Evolutionary conservation across 805 yeast genomes (phyloP).

Genomic region (Grigorovia transvaalensis): DNA sequence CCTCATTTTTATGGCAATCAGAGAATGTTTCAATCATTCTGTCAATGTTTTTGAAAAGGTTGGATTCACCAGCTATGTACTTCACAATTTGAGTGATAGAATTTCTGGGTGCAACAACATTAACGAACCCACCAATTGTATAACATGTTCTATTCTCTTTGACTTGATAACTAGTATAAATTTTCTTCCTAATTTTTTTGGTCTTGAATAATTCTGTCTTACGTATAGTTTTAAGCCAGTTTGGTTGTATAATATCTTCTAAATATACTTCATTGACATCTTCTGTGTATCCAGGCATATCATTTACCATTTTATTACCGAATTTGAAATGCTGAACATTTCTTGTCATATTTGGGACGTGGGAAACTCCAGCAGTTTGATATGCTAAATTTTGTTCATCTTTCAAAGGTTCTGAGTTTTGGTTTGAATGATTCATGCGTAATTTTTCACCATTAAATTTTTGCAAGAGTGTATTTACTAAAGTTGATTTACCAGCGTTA

Average conservation of each 20-base stretch:
- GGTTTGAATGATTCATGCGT: slow-evolving; percentile 5
- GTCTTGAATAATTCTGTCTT: slow-evolving; percentile 26
- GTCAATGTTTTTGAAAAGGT: slow-evolving; percentile 25
- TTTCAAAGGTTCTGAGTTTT: slow-evolving; percentile 3
- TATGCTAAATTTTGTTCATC: slow-evolving; percentile 1
- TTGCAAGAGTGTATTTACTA: slow-evolving; percentile 40
- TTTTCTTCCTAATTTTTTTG: slow-evolving; percentile 22
- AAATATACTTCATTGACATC: slow-evolving; percentile 14
- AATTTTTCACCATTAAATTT: slow-evolving; percentile 15
- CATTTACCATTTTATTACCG: slow-evolving; percentile 24
- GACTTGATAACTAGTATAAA: slow-evolving; percentile 32
- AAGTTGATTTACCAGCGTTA: slow-evolving; percentile 60
- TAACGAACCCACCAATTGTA: slow-evolving; percentile 54
- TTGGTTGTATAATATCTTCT: slow-evolving; percentile 22
- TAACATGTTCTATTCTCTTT: slow-evolving; percentile 32
- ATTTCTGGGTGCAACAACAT: slow-evolving; percentile 42
- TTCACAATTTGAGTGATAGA: slow-evolving; percentile 40
- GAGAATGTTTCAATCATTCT: slow-evolving; percentile 26
- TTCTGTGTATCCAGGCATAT: slow-evolving; percentile 33
- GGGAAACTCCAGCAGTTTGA: slow-evolving; percentile 30
- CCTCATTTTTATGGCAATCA: slow-evolving; percentile 10
- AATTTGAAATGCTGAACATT: slow-evolving; percentile 34
- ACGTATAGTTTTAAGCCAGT: slow-evolving; percentile 23
- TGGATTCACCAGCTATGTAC: slow-evolving; percentile 34
- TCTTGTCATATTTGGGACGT: slow-evolving; percentile 66